Evolutionary conservation across 2,329 filamentous ascomycete species (phyloP), one percentile per base, ranked within the genome.

Genomic region (Ceratocystis cubensis): DNA sequence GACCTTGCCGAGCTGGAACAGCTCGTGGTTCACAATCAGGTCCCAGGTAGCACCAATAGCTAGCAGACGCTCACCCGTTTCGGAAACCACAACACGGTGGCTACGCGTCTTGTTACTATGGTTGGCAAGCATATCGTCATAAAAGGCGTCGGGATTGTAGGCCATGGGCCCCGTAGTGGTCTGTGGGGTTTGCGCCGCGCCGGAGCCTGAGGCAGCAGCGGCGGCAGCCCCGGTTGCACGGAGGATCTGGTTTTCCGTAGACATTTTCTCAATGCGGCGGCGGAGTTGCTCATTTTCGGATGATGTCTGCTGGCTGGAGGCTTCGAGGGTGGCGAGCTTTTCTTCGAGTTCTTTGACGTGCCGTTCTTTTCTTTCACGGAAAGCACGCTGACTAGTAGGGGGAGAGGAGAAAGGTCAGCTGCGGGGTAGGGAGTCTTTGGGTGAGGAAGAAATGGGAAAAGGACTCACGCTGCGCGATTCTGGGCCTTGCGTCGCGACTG

Each of bases 351-450:
- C 91, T 75, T 92, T 92, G 69, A 97, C 91, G 73, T 96, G 92
- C 67, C 87, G 88, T 75, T 97, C 93, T 76, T 97, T 97, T 71
- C 93, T 88, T 76, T 97, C 93, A 69, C 93, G 90, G 75, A 97
- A 97, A 41, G 94, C 93, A 71, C 93, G 88, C 81, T 97, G 94
- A 61, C 93, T 96, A 69, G 33, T 45, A 20, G n/a, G 33, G 41
- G 61, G 22, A 45, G 28, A 63, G 10, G 20, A 53, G 33, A 59
- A 44, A 17, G 56, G 37, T 33, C 13, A 63, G 61, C n/a, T 63
- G 22, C 33, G 33, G 33, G 33, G 33, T 37, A 6, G 33, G 7
- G 30, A 7, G 30, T 33, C 30, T 37, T 37, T 10, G 33, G 0
- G 8, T 37, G 63, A 53, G 28, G 28, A 67, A 63, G 22, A 15